Evolutionary conservation across 306 rosid species (phyloP).

Genomic region (Vigna angularis): DNA sequence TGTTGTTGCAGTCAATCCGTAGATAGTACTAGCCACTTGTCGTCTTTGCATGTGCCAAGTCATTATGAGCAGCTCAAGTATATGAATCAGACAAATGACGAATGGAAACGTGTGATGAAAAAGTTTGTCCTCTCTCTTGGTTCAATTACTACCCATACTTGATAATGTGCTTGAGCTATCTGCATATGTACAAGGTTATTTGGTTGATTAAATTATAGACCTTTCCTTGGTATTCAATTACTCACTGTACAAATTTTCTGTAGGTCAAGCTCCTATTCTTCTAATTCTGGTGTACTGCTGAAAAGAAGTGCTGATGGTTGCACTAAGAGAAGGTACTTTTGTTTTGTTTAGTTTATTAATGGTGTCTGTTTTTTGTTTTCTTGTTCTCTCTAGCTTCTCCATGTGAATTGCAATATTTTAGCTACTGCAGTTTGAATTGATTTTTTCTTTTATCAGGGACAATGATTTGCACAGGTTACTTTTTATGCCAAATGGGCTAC

Average conservation of each 20-base stretch:
- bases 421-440: constrained; percentile 31
- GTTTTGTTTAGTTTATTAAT: not conserved
- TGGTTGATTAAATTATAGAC: constrained; percentile 20
- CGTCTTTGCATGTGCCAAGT: constrained; percentile 46
- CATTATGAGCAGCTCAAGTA: constrained; percentile 49
- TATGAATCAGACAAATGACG: constrained; percentile 54
- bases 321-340: constrained; percentile 74
- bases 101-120: constrained; percentile 53
- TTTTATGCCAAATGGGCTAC: constrained; percentile 97
- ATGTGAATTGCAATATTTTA: constrained; percentile 30
- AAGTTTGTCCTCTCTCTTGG: constrained; percentile 57
- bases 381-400: constrained; percentile 26
- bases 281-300: constrained; percentile 49
- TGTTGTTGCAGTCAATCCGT: constrained; percentile 54
- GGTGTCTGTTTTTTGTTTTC: constrained; percentile 33
- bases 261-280: constrained; percentile 61
- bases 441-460: constrained; percentile 67
- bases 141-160: constrained; percentile 36
- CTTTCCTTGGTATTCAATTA: constrained; percentile 34
- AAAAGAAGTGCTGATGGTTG: constrained; percentile 79
- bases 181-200: constrained; percentile 36
- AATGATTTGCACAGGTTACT: constrained; percentile 91
- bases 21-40: constrained; percentile 50
- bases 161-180: constrained; percentile 36
- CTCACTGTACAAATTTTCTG: constrained; percentile 32